phyloP scores from a whole-genome alignment of 176 grass and related monocot species.

The Elymus sibiricus region DNA sequence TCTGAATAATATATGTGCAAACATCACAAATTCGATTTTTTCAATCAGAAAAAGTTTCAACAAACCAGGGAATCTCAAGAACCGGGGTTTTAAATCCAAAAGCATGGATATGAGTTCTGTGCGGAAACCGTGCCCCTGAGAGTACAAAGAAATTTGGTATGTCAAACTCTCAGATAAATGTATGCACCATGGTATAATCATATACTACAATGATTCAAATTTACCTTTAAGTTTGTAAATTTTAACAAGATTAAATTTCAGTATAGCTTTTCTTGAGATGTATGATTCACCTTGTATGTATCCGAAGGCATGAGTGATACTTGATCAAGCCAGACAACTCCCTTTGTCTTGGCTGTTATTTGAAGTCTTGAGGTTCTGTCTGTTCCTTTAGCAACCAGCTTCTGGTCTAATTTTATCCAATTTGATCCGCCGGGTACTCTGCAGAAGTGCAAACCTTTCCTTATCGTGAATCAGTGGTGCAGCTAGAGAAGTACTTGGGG shows the following conservation, averaged over 20 bases:
- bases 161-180: not conserved
- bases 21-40: not conserved
- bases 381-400: constrained; percentile 38
- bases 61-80: constrained; percentile 95
- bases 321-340: constrained; percentile 61
- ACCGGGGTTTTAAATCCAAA: constrained; percentile 74
- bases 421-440: constrained; percentile 30
- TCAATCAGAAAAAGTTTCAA: not conserved
- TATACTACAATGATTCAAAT: not conserved
- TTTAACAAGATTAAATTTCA: not conserved
- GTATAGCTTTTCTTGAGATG: not conserved
- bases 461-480: not conserved
- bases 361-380: constrained; percentile 44
- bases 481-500: not conserved
- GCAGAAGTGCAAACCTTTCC: not conserved
- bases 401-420: constrained; percentile 48
- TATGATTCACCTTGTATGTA: constrained; percentile 45
- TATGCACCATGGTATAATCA: not conserved
- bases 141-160: not conserved
- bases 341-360: constrained; percentile 36
- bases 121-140: constrained; percentile 79
- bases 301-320: constrained; percentile 59
- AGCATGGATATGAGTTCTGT: constrained; percentile 89
- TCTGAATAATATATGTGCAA: not conserved
- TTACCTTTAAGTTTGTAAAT: not conserved